Base-by-base conservation (phyloP, 2,329 filamentous ascomycete genomes). In the Penicillium hesseltinei region DNA sequence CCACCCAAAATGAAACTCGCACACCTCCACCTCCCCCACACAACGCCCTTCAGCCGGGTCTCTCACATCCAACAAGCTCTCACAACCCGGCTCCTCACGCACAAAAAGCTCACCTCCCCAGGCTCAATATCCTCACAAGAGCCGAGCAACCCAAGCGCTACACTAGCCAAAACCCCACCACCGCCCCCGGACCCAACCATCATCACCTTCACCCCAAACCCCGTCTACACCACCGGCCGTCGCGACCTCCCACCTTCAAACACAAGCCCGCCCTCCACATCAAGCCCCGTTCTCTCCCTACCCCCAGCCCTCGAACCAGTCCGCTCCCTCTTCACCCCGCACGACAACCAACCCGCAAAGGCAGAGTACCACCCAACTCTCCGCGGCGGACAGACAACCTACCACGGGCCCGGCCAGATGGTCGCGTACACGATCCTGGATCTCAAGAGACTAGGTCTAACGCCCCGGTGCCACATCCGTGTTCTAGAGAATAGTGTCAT, bases 391-490 rank as follows among this genome's bases (percentile, higher is more conserved):
- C 86, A 96, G 63, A 92, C 91, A 0, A 97, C 94, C 3, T 97
- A 96, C 78, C 94, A 99, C 72, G 94, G 93, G 0, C 94, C 93
- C 0, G 93, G 93, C 0, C 94, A 99, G 73, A 77, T 96, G 48
- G 90, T 97, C 36, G 85, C 92, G n/a, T 99, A 96, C 80, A 91
- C 93, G 3, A 85, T 97, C 50, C 73, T 96, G n/a, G 91, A 96
- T 73, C 82, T 97, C 56, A 85, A 84, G 54, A 81, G 83, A 11
- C 83, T 91, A 63, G 76, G 78, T 0, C 78, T 94, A 21, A 87
- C 84, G 5, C 88, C 94, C 13, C 80, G 90, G 19, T 84, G 84
- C 60, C 96, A 96, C 75, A 88, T 96, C 6, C 82, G 85, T 36
- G 74, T 92, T 33, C 81, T 99, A 1, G 92, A 99, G 72, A 81